Conservation (phyloP, 306 rosid species). For the Acmispon strigosus region DNA sequence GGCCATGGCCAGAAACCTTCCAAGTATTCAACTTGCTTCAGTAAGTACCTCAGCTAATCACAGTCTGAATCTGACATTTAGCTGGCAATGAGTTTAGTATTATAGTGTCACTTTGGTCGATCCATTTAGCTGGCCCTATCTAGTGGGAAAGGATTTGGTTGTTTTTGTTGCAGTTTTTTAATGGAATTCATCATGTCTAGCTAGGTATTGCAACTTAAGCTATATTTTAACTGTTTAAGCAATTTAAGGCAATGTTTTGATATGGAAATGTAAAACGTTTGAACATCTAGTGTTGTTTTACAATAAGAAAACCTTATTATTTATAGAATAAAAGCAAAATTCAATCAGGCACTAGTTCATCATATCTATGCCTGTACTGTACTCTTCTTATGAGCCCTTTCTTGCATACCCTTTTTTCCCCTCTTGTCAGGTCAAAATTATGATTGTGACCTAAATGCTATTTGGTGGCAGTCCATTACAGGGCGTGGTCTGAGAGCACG, state of each 20-base stretch:
- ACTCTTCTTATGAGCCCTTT: not conserved
- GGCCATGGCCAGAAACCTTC: conserved; percentile 81
- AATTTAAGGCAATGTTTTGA: no score
- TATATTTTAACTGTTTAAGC: no score
- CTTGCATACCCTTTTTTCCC: not conserved
- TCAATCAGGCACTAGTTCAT: not conserved
- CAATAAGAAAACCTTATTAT: not conserved
- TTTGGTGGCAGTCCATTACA: conserved; percentile 66
- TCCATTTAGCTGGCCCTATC: no score
- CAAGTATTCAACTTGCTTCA: conserved; percentile 88
- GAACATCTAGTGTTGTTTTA: conserved; percentile 5
- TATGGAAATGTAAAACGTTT: not conserved
- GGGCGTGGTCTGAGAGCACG: conserved; percentile 84
- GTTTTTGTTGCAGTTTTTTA: no score
- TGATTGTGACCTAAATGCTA: conserved; percentile 11
- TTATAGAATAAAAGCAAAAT: not conserved
- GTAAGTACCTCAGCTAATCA: conserved; percentile 37
- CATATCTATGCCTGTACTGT: not conserved
- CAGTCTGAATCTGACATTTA: not conserved
- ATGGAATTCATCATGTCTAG: no score
- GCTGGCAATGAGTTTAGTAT: no score
- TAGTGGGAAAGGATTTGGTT: no score
- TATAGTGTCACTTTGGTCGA: no score
- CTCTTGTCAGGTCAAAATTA: not conserved
- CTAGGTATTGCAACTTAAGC: no score